Percentiles rank a stretch among this genome's conserved stretches.
phyloP scores from a whole-genome alignment of 345 rosid species.

The Aquilaria sinensis region DNA sequence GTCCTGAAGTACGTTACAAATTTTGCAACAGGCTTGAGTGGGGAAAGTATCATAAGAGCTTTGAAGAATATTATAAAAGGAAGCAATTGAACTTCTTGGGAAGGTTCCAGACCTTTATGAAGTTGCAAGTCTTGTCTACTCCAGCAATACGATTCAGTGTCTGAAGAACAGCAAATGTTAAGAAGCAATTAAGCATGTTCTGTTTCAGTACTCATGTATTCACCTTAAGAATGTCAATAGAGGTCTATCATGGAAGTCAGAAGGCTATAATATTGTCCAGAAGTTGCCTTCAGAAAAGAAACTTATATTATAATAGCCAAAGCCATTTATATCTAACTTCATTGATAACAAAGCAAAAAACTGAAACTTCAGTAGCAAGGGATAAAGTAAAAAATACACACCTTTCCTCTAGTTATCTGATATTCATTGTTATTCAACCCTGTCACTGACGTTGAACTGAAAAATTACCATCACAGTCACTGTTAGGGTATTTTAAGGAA shows the following conservation, averaged over 20 bases:
- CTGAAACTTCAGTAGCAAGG: background rate
- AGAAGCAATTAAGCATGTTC: no score
- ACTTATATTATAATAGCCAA: no score
- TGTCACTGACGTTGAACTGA: constrained; percentile 70
- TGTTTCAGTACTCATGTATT: no score
- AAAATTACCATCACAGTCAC: constrained; percentile 10
- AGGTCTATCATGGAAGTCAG: no score
- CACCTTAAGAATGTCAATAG: no score
- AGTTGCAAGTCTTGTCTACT: constrained; percentile 80
- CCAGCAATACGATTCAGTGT: constrained; percentile 75
- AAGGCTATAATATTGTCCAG: no score
- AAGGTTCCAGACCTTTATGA: constrained; percentile 70
- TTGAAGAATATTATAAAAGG: background rate
- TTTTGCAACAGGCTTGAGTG: background rate
- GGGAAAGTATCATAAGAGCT: background rate
- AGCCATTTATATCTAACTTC: no score
- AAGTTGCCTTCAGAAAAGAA: no score
- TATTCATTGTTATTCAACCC: constrained; percentile 96
- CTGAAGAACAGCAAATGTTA: constrained; percentile 27
- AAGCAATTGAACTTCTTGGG: background rate
- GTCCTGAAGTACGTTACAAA: background rate
- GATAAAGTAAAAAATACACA: constrained; percentile 15
- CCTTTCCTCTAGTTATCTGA: constrained; percentile 99
- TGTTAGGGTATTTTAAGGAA: no score
- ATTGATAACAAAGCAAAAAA: background rate